These are phyloP conservation scores for Colletotrichum sublineola DNA, from an alignment of 2,329 filamentous ascomycete species.

Conservation along the genomic window DNA sequence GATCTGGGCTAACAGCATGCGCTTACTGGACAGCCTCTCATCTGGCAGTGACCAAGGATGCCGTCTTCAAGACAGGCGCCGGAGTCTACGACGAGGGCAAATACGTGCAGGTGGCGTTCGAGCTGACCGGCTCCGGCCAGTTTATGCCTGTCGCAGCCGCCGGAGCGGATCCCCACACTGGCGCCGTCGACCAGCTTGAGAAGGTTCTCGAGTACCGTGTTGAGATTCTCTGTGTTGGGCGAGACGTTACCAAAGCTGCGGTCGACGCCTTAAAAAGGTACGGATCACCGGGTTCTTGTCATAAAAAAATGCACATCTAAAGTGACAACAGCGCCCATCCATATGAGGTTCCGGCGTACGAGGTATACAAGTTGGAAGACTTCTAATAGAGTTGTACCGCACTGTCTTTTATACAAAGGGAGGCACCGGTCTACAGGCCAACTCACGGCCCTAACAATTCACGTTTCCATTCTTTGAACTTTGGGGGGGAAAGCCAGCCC, in stretches of 20 bases:
- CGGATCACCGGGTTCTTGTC: too few relatives aligned
- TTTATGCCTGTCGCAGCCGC: constrained; percentile 58
- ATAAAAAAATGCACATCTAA: too few relatives aligned
- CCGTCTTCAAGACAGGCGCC: constrained; percentile 46
- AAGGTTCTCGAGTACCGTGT: constrained; percentile 61
- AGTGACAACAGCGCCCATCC: constrained; percentile 48
- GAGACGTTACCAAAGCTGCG: constrained; percentile 56
- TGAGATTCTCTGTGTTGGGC: constrained; percentile 61
- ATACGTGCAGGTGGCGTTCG: constrained; percentile 47
- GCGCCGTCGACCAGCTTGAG: constrained; percentile 58
- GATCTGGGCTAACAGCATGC: too few relatives aligned
- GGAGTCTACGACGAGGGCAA: constrained; percentile 47
- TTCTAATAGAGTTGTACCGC: constrained; percentile 35
- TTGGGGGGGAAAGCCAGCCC: too few relatives aligned
- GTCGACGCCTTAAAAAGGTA: too few relatives aligned
- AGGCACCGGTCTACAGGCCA: too few relatives aligned
- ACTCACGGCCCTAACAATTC: too few relatives aligned
- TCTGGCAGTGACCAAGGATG: constrained; percentile 44
- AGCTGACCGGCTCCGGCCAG: constrained; percentile 57
- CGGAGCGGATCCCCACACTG: constrained; percentile 61
- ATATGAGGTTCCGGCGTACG: constrained; percentile 48
- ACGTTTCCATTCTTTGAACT: too few relatives aligned
- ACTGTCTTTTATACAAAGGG: too few relatives aligned
- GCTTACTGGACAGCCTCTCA: constrained; percentile 28
- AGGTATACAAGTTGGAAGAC: constrained; percentile 48